Conservation (phyloP, 495 filamentous ascomycete genomes). For the Cercophora scortea region DNA sequence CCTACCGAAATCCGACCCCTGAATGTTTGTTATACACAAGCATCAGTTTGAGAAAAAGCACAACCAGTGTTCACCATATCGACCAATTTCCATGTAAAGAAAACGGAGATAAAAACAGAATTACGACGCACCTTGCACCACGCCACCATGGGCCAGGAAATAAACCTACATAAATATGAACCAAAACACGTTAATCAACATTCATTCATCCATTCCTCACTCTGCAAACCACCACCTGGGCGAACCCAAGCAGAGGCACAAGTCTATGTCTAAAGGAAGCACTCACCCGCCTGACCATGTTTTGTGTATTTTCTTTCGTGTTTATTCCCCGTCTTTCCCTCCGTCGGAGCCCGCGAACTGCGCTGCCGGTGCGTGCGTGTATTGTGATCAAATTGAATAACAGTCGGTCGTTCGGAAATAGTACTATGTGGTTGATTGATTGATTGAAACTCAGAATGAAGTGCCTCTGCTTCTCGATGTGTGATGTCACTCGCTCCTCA, state of each 20-base stretch:
- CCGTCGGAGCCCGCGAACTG: too few species aligned
- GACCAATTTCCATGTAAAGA: not conserved
- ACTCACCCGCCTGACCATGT: not conserved
- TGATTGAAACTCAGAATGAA: not conserved
- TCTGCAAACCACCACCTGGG: not conserved
- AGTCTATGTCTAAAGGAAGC: not conserved
- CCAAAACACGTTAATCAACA: not conserved
- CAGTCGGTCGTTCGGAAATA: not conserved
- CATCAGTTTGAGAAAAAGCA: not conserved
- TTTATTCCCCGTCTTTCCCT: not conserved
- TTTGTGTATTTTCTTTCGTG: not conserved
- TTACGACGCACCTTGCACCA: conserved; percentile 46
- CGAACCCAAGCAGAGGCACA: not conserved
- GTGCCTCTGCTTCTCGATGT: not conserved
- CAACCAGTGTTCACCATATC: too few species aligned
- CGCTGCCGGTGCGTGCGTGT: not conserved
- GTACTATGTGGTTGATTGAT: not conserved
- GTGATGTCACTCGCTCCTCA: not conserved
- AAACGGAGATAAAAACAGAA: not conserved
- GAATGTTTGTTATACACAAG: not conserved
- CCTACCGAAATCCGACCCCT: conserved; percentile 16
- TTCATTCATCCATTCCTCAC: too few species aligned
- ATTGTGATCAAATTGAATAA: not conserved
- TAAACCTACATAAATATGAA: conserved; percentile 29
- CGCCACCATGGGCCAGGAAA: conserved; percentile 45